Evolutionary conservation across 305 asterid species (phyloP), one percentile per base, ranked within the genome.

Genomic region (Fraxinus sp.): DNA sequence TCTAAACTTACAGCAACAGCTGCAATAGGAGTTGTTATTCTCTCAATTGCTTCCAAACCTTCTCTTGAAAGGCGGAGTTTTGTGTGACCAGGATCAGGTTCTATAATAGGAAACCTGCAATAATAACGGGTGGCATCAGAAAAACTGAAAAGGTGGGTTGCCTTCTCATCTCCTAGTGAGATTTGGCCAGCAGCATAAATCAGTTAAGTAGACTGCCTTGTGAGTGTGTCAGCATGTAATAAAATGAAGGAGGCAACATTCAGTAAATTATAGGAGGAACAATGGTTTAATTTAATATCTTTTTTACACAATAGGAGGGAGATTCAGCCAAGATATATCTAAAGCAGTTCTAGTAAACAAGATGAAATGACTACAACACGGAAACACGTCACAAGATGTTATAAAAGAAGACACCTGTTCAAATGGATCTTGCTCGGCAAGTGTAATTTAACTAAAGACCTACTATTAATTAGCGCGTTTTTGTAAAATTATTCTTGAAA

Each of bases 11-110:
- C 99, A 80, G 98, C 98, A 87, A 96, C 95, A 85, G 97, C 97
- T 72, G 98, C 95, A 85, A 96, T 88, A 46, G 99, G 99, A 66
- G 91, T 93, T 41, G 92, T 90, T 81, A 94, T 93, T 86, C 88
- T 93, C 95, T 92, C 96, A 82, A 96, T 93, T 78, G 99, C 97
- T 87, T 92, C 92, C 91, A 96, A 86, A 75, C 99, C 99, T 91
- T 89, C 98, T 87, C 93, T 91, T 83, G 99, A 80, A 85, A 96
- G 91, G 43, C 95, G 98, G 77, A 96, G 98, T 87, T 93, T 96
- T 28, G 99, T 94, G 89, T 96, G 99, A 77, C 98, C 99, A 57
- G 97, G 98, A 90, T 93, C 98, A 43, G 99, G 99, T 87, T 92
- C 98, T 85, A 96, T 82, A 78, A 95, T 94, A 68, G 99, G 99